Conservation (phyloP, 1,284 basidiomycete genomes). For the Moniliella sp. region DNA sequence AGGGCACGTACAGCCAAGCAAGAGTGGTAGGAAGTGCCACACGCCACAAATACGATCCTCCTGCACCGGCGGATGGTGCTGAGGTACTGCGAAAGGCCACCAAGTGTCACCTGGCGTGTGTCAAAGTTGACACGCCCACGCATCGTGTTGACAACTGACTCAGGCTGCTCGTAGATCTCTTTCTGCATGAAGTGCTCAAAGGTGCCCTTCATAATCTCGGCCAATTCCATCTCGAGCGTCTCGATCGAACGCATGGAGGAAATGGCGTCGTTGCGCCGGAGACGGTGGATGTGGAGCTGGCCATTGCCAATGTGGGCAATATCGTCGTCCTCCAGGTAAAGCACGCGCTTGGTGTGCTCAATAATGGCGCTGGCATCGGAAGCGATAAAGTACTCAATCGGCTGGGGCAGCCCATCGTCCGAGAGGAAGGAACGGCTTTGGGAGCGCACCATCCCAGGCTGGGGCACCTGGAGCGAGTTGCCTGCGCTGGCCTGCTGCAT, state of each 20-base stretch:
- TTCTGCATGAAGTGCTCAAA: conserved; percentile 99
- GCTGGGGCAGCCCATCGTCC: conserved; percentile 90
- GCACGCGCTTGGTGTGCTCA: conserved; percentile 94
- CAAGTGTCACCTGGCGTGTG: conserved; percentile 65
- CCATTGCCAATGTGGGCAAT: conserved; percentile 93
- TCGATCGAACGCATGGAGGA: conserved; percentile 80
- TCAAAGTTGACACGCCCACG: conserved; percentile 99
- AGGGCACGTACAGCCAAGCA: conserved; percentile 48
- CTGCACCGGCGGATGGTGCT: conserved; percentile 84
- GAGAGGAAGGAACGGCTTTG: conserved; percentile 96
- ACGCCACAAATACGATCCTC: conserved; percentile 86
- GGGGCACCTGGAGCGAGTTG: conserved; percentile 16
- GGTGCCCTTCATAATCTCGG: conserved; percentile 99
- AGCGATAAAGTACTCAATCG: conserved; percentile 97
- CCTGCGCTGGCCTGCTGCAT: conserved; percentile 25
- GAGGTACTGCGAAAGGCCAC: conserved; percentile 81
- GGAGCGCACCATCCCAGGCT: conserved; percentile 50
- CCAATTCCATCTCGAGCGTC: conserved; percentile 92
- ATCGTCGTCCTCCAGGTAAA: conserved; percentile 96
- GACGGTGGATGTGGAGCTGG: conserved; percentile 92
- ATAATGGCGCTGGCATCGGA: conserved; percentile 93
- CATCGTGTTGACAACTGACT: conserved; percentile 99
- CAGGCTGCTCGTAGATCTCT: conserved; percentile 99
- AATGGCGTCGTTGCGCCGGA: conserved; percentile 60
- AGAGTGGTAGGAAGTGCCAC: conserved; percentile 93